Percentiles rank a stretch among this genome's conserved stretches.
Evolutionary conservation across 805 yeast genomes (phyloP).

Genomic region (Suhomyces tanzawaensis): DNA sequence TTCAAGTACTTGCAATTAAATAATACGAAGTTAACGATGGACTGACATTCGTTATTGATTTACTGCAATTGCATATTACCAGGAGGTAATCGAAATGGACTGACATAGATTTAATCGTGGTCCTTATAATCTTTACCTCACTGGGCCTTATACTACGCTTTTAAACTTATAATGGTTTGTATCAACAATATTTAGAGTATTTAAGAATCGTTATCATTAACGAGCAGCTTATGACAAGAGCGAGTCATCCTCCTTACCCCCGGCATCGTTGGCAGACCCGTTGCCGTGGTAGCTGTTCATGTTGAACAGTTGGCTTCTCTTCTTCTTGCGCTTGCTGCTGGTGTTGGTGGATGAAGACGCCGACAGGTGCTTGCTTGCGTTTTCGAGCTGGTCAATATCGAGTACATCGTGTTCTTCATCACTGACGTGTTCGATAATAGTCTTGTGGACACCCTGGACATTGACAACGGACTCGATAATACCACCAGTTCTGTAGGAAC

Average conservation of each 20-base stretch:
- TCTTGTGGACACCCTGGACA: slow-evolving; percentile 80
- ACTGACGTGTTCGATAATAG: slow-evolving; percentile 70
- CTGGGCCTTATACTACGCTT: too few relatives aligned
- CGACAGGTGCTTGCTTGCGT: not conserved
- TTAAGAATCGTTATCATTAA: too few relatives aligned
- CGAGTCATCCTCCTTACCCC: not conserved
- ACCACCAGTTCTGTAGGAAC: slow-evolving; percentile 53
- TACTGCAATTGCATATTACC: too few relatives aligned
- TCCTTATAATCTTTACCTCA: too few relatives aligned
- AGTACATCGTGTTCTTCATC: slow-evolving; percentile 36
- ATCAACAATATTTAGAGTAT: too few relatives aligned
- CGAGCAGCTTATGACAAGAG: not conserved
- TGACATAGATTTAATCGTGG: too few relatives aligned
- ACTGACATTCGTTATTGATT: too few relatives aligned
- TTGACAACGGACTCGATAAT: slow-evolving; percentile 81
- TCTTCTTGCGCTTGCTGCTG: slow-evolving; percentile 7
- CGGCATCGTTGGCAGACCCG: not conserved
- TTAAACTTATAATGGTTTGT: too few relatives aligned
- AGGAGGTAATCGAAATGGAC: too few relatives aligned
- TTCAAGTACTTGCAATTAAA: too few relatives aligned
- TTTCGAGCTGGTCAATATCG: slow-evolving; percentile 2
- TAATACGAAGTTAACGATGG: too few relatives aligned
- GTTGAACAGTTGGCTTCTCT: slow-evolving; percentile 13
- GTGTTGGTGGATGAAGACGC: slow-evolving; percentile 5
- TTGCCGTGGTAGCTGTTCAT: slow-evolving; percentile 8